Conservation (phyloP, 768 basidiomycete genomes). For the Boletus vinaceobasis region DNA sequence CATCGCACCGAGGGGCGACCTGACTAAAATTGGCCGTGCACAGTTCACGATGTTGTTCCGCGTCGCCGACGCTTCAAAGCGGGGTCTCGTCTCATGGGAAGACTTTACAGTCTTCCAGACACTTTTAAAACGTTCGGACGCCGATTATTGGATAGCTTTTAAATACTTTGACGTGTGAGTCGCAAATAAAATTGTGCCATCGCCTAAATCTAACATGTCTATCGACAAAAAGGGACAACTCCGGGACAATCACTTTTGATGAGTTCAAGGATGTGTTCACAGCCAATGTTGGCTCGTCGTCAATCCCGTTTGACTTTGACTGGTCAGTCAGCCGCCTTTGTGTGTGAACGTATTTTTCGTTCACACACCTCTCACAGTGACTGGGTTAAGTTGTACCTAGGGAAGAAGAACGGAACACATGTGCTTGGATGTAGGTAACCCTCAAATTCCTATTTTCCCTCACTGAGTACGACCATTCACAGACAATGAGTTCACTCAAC, state of each 20-base stretch:
- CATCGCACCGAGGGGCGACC: constrained; percentile 84
- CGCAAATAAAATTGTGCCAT: background rate
- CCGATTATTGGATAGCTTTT: constrained; percentile 96
- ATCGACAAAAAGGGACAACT: constrained; percentile 60
- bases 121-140: constrained; percentile 87
- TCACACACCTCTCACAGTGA: constrained; percentile 47
- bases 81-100: constrained; percentile 85
- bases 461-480: constrained; percentile 9
- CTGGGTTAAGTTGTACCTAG: constrained; percentile 96
- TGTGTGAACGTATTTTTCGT: background rate
- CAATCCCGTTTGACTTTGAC: constrained; percentile 94
- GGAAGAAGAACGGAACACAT: constrained; percentile 86
- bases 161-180: constrained; percentile 93
- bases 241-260: constrained; percentile 90
- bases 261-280: constrained; percentile 93
- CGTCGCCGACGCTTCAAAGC: constrained; percentile 76
- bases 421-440: constrained; percentile 79
- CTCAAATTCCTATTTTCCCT: background rate
- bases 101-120: constrained; percentile 97
- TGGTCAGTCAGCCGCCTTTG: constrained; percentile 46
- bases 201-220: constrained; percentile 3
- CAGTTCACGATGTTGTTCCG: constrained; percentile 90
- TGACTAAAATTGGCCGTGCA: constrained; percentile 79
- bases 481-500: constrained; percentile 97
- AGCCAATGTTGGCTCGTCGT: constrained; percentile 70